Evolutionary conservation across 495 filamentous ascomycete species (phyloP), one percentile per base, ranked within the genome.

Genomic region (Tricharina praecox): DNA sequence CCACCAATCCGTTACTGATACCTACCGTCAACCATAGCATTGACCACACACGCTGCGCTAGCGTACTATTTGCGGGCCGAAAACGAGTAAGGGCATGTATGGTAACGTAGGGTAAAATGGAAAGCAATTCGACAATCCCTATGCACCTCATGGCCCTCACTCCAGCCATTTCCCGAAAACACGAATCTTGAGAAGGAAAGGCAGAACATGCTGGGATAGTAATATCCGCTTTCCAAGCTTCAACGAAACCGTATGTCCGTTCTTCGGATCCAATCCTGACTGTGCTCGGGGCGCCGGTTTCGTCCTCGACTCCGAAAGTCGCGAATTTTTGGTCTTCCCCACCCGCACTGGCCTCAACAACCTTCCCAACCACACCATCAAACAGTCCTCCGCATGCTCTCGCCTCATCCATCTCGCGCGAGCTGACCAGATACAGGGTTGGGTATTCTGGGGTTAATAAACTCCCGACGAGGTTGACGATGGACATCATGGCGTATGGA

Each of bases 401-500:
- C 0, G 68, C 68, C 45, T 70, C 67, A 13, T 62, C 55, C 68
- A 70, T 68, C 7, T 63, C 56, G 4, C 61, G 52, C 2, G 65
- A 62, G 23, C 58, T 52, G 20, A 70, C 55, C 23, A 70, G 57
- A 49, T 62, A 69, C 1, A 69, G 26, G 1, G 56, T 56, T 16
- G 64, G 52, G 47, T 70, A 70, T n/a, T 61, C 54, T 2, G 64
- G 56, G 11, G 53, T 57, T 13, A 61, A 39, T n/a, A 68, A 43
- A 23, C 57, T 60, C 2, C 59, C 67, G n/a, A 69, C 68, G 9
- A 71, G 69, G 59, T 82, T 82, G 20, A 75, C 67, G 49, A 82
- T 73, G 4, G 78, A 81, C 45, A 83, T 70, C 32, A 81, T 63
- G 25, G 77, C 73, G 60, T 82, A 83, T 0, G 75, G 68, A 2